Conservation (phyloP, 2,329 filamentous ascomycete species). For the Cordyceps cateniannulata region DNA sequence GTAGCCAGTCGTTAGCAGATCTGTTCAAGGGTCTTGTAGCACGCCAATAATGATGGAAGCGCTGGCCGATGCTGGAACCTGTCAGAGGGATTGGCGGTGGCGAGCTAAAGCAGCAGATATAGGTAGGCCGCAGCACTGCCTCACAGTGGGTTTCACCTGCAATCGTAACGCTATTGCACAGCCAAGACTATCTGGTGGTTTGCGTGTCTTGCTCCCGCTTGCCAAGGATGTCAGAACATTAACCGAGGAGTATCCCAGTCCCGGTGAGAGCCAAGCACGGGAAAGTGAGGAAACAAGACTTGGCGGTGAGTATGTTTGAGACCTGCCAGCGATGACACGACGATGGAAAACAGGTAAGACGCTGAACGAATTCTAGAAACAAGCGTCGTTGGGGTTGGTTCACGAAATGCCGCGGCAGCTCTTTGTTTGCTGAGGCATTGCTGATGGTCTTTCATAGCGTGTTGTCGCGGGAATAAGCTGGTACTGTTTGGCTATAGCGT, state of each 20-base stretch:
- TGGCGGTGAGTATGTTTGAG: constrained; percentile 5
- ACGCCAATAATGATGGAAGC: too few relatives aligned
- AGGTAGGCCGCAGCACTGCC: neutral
- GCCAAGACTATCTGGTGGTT: neutral
- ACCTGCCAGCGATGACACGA: neutral
- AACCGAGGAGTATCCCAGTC: neutral
- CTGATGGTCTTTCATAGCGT: neutral
- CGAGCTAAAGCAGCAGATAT: neutral
- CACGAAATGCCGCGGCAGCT: neutral
- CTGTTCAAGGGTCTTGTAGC: too few relatives aligned
- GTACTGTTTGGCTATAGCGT: neutral
- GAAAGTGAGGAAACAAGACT: neutral
- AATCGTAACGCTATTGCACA: neutral
- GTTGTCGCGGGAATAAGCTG: neutral
- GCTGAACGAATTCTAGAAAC: neutral
- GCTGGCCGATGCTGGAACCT: too few relatives aligned
- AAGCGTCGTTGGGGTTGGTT: neutral
- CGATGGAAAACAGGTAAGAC: neutral
- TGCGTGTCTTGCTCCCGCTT: neutral
- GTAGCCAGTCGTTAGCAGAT: too few relatives aligned
- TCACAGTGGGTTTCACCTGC: neutral
- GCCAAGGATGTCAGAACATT: neutral
- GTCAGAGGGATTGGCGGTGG: neutral
- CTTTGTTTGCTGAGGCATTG: neutral
- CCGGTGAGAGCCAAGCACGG: neutral